Conservation (phyloP, 192 early-diverging fungal species). For the Obelidium mucronatum region DNA sequence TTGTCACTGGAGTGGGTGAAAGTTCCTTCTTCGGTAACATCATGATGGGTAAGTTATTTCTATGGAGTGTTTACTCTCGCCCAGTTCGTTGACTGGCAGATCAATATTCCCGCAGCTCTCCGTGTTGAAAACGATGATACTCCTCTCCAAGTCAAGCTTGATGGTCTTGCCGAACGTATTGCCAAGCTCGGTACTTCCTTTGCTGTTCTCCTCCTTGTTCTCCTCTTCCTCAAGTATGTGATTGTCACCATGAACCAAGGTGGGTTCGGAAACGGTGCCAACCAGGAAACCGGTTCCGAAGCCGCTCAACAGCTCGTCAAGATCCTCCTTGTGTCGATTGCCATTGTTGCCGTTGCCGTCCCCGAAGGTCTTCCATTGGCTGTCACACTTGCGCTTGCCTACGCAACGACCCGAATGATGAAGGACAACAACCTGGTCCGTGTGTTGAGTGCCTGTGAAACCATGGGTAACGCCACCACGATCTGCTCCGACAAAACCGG, state of each 20-base stretch:
- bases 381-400: slow-evolving; percentile 93
- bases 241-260: slow-evolving; percentile 40
- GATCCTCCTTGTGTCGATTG: slow-evolving; percentile 90
- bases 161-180: slow-evolving; percentile 87
- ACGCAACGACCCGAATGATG: slow-evolving; percentile 93
- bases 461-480: slow-evolving; percentile 97
- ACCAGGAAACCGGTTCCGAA: slow-evolving; percentile 32
- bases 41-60: slow-evolving; percentile 70
- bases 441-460: slow-evolving; percentile 95
- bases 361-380: slow-evolving; percentile 98
- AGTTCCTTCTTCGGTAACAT: slow-evolving; percentile 89
- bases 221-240: slow-evolving; percentile 87
- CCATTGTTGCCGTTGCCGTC: slow-evolving; percentile 96
- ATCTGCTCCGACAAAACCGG: slow-evolving; percentile 99
- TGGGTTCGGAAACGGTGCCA: slow-evolving; percentile 21
- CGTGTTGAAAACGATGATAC: slow-evolving; percentile 86
- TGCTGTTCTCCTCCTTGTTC: slow-evolving; percentile 85
- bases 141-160: slow-evolving; percentile 92
- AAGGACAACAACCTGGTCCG: slow-evolving; percentile 98
- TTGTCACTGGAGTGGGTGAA: slow-evolving; percentile 83
- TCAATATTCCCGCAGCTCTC: slow-evolving; percentile 74
- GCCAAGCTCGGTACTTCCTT: slow-evolving; percentile 90
- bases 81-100: slow-evolving; percentile 88
- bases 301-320: slow-evolving; percentile 37
- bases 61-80: too few relatives aligned